These are phyloP conservation scores for Inonotus hispidus DNA, from an alignment of 1,284 basidiomycete species.

Conservation along the genomic window DNA sequence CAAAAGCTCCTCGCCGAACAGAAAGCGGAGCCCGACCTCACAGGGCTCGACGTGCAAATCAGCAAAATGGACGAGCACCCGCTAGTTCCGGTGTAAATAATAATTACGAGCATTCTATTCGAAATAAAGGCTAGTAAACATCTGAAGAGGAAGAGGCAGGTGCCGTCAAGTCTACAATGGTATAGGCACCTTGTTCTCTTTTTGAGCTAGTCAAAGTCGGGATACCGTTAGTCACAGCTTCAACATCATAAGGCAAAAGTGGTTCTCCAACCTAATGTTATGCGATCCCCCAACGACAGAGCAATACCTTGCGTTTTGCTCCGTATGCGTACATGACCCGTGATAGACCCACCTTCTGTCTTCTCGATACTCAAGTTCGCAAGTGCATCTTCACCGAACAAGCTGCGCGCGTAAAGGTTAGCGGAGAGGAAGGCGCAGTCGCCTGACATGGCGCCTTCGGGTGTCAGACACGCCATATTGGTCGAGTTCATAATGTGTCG, in stretches of 20 bases:
- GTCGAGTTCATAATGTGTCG: conserved; percentile 89
- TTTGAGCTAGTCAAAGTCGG: conserved; percentile 44
- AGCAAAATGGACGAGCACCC: conserved; percentile 60
- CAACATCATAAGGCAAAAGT: neutral
- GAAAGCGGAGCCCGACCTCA: conserved; percentile 28
- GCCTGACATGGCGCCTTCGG: conserved; percentile 85
- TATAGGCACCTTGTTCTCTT: conserved; percentile 51
- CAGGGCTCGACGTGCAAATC: conserved; percentile 45
- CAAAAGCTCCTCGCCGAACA: conserved; percentile 40
- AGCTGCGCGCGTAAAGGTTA: conserved; percentile 87
- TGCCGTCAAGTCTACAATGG: conserved; percentile 7
- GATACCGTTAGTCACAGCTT: neutral
- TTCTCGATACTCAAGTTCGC: conserved; percentile 95
- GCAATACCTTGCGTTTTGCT: conserved; percentile 97
- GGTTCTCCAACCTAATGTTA: conserved; percentile 73
- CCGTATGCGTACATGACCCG: conserved; percentile 88
- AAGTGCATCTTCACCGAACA: conserved; percentile 96
- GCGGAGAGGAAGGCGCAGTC: conserved; percentile 93
- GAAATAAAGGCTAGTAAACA: neutral
- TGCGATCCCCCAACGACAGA: conserved; percentile 87
- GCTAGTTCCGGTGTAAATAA: conserved; percentile 32
- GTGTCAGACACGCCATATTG: conserved; percentile 96
- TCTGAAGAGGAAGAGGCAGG: neutral
- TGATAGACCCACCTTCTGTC: conserved; percentile 75
- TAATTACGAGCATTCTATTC: neutral